Evolutionary conservation across 306 rosid genomes (phyloP), one percentile per base, ranked within the genome.

Genomic region (Carpinus viminea): DNA sequence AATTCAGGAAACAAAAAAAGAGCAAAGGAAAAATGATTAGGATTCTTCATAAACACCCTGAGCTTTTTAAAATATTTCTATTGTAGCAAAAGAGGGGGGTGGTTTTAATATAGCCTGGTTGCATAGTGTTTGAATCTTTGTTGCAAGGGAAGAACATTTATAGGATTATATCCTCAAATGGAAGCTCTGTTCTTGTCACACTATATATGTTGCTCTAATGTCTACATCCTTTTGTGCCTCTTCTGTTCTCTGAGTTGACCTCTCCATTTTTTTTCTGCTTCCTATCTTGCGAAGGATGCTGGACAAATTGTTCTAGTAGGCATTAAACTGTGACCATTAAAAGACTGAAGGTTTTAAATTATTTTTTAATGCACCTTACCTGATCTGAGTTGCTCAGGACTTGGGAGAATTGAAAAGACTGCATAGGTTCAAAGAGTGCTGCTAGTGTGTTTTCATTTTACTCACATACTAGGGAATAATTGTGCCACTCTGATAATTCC

Each of bases 351-450:
- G 45, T 18, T 13, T 34, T 4, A 1, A n/a, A n/a, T n/a, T n/a
- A n/a, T n/a, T 18, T 5, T 34, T 64, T 16, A 31, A 34, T 64
- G 70, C 70, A 31, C 8, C 12, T 64, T 20, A 16, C 47, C 70
- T 64, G 47, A 64, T 34, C 46, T 64, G 20, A 34, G 70, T 34
- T 31, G 34, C 4, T 31, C 41, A 18, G 21, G 69, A 62, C 45
- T 62, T 6, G 4, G 45, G 9, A 74, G 61, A 74, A 77, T 74
- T 77, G 59, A 70, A 62, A 48, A 54, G 20, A 71, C 43, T 81
- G 12, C 18, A 56, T 81, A 41, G 45, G 68, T 70, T 76, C 73
- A 7, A 57, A 57, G 57, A 82, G 68, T 43, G 66, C 68, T 72
- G 76, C 73, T 76, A 62, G 38, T 45, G 18, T 28, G 10, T 31